Conservation (phyloP, 768 basidiomycete genomes). For the Neoboletus magnificus region DNA sequence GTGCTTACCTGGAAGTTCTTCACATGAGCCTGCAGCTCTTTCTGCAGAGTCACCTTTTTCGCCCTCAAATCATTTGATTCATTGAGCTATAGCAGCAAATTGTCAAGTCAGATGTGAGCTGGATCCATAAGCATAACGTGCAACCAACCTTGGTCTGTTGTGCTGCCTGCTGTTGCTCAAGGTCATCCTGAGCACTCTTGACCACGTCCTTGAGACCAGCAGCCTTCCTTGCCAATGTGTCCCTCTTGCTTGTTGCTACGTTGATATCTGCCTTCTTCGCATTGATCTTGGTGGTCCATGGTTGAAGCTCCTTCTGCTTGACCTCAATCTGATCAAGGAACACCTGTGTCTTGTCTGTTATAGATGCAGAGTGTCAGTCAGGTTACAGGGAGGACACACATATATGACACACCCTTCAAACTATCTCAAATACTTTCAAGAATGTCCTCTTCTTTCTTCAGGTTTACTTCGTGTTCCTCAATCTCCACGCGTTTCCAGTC, state of each 20-base stretch:
- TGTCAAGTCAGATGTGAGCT: background rate
- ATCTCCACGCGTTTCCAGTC: constrained; percentile 65
- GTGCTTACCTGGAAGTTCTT: constrained; percentile 50
- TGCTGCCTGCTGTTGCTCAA: constrained; percentile 45
- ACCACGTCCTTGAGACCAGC: constrained; percentile 49
- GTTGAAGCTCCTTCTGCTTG: constrained; percentile 92
- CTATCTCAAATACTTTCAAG: constrained; percentile 81
- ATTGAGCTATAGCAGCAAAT: constrained; percentile 13
- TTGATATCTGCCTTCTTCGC: constrained; percentile 78
- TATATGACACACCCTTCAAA: constrained; percentile 63
- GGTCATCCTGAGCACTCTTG: constrained; percentile 45
- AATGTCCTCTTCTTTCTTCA: constrained; percentile 76
- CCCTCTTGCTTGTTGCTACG: constrained; percentile 81
- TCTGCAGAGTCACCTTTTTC: constrained; percentile 29
- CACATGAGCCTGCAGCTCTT: constrained; percentile 44
- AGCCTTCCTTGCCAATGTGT: constrained; percentile 74
- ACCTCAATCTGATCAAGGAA: constrained; percentile 91
- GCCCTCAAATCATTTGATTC: constrained; percentile 19
- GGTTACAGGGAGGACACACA: background rate
- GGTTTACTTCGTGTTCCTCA: constrained; percentile 61
- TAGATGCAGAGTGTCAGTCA: background rate
- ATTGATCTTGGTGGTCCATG: constrained; percentile 90
- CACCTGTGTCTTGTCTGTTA: constrained; percentile 86
- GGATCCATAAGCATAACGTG: background rate
- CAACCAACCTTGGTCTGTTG: constrained; percentile 57